Conservation (phyloP, 768 basidiomycete species). For the Mycena pura region DNA sequence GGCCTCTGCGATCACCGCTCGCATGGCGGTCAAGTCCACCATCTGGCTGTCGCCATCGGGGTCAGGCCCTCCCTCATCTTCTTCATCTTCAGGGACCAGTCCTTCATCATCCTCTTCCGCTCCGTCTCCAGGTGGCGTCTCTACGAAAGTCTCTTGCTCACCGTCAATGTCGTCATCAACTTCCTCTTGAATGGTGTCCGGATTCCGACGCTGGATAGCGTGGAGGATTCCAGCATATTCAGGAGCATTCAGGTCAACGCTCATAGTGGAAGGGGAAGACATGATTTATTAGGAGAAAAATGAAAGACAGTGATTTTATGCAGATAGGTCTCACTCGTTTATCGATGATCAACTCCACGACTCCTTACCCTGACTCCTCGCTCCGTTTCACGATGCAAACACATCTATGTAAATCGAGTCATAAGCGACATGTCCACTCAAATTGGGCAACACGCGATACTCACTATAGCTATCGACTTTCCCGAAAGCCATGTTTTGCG, state of each 20-base stretch:
- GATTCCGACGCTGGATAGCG: not conserved
- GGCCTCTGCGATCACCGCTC: slow-evolving; percentile 22
- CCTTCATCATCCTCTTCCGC: too few relatives aligned
- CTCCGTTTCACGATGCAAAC: too few relatives aligned
- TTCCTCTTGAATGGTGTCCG: not conserved
- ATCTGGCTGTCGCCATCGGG: slow-evolving; percentile 7
- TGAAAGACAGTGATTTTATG: not conserved
- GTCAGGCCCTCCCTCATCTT: slow-evolving; percentile 45
- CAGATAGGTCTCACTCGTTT: slow-evolving; percentile 3
- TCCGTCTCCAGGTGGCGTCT: too few relatives aligned
- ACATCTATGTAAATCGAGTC: too few relatives aligned
- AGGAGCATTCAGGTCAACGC: not conserved
- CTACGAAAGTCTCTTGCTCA: slow-evolving; percentile 8
- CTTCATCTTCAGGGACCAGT: not conserved
- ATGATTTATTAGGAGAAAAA: slow-evolving; percentile 3
- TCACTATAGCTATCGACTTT: too few relatives aligned
- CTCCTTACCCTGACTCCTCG: too few relatives aligned
- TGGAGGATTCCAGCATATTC: slow-evolving; percentile 1
- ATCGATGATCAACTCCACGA: too few relatives aligned
- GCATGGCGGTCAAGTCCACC: not conserved
- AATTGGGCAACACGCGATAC: too few relatives aligned
- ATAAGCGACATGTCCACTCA: too few relatives aligned
- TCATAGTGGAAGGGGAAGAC: not conserved
- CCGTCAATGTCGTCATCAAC: slow-evolving; percentile 18
- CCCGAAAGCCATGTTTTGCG: too few relatives aligned